A percentile compares a stretch with the other conserved stretches of the same genome.
phyloP scores from a whole-genome alignment of 2,329 filamentous ascomycete genomes.

The Arthrocladium fulminans region DNA sequence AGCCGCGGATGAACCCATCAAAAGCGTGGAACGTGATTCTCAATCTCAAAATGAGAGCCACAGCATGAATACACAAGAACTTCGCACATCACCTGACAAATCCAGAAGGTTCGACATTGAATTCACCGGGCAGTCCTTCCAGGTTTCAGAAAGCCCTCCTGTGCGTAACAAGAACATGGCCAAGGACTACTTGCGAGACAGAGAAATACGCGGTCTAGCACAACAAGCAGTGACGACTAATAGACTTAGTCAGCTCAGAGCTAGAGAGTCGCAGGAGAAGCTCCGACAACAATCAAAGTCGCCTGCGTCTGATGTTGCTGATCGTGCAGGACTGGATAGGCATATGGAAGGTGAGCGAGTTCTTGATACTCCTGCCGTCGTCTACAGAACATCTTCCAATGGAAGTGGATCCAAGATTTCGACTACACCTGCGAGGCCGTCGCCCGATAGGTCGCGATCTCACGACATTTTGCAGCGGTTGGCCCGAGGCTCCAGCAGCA shows the following conservation, averaged over 20 bases:
- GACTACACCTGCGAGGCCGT: conserved; percentile 21
- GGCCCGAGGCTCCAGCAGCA: conserved; percentile 27
- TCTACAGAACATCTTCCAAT: conserved; percentile 26
- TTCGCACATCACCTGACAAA: conserved; percentile 18
- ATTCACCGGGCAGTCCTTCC: conserved; percentile 24
- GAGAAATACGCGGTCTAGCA: conserved; percentile 19
- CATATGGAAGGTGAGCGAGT: conserved; percentile 26
- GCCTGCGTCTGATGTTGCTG: not conserved
- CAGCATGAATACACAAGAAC: conserved; percentile 12
- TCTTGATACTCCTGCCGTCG: conserved; percentile 31
- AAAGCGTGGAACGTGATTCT: conserved; percentile 15
- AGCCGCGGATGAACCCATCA: conserved; percentile 19
- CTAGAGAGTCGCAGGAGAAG: conserved; percentile 16
- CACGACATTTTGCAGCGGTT: conserved; percentile 36
- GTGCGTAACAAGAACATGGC: conserved; percentile 21
- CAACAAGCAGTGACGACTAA: conserved; percentile 20
- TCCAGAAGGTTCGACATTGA: conserved; percentile 25
- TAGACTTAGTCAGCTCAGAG: conserved; percentile 18
- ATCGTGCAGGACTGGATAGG: conserved; percentile 1
- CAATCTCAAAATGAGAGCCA: conserved; percentile 15
- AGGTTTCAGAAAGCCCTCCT: conserved; percentile 27
- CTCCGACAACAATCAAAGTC: conserved; percentile 5
- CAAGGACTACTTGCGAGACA: conserved; percentile 20
- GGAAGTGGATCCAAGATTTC: conserved; percentile 10
- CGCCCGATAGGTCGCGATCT: conserved; percentile 29